Evolutionary conservation across 495 filamentous ascomycete species (phyloP), one percentile per base, ranked within the genome.

Genomic region (Xylaria curta): DNA sequence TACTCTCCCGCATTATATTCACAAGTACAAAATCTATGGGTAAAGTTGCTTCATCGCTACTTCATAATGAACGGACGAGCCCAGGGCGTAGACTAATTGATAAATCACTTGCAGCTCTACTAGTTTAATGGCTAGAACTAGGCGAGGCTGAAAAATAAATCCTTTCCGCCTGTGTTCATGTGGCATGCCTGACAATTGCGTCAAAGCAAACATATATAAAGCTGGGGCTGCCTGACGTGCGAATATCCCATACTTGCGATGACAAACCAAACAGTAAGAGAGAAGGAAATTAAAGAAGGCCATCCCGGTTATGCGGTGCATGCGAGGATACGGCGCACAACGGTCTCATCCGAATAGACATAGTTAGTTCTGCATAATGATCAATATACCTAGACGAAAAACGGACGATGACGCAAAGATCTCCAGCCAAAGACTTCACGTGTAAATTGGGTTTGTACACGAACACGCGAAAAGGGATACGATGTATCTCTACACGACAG

Each of bases 231-330:
- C 38, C 38, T 26, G 38, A 44, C 38, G 38, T 26, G 60, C 44
- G 38, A 63, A 44, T 44, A 63, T 21, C 9, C 17, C 17, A 66
- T 40, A 21, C 44, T 28, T 36, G 63, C 19, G 33, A 67, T 67
- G 65, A 67, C 65, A 40, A 67, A 67, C 33, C 65, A n/a, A 28
- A 9, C 44, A 42, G 65, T 67, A 51, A 67, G 17, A 49, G 49
- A 4, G 3, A 15, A 42, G 65, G 47, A 67, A n/a, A 56, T 56
- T 54, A 42, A n/a, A 56, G n/a, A 36, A 56, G 31, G 47, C 28
- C 49, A 67, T 67, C 36, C 65, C 36, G 65, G 49, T 56, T 56
- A 67, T 67, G 63, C 65, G 28, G 49, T 40, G 38, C 33, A 54
- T 44, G 44, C 49, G 65, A 67, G 49, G 36, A 1, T 42, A 24